phyloP scores from a whole-genome alignment of 164 flowering plant species.

The Euptelea pleiosperma region DNA sequence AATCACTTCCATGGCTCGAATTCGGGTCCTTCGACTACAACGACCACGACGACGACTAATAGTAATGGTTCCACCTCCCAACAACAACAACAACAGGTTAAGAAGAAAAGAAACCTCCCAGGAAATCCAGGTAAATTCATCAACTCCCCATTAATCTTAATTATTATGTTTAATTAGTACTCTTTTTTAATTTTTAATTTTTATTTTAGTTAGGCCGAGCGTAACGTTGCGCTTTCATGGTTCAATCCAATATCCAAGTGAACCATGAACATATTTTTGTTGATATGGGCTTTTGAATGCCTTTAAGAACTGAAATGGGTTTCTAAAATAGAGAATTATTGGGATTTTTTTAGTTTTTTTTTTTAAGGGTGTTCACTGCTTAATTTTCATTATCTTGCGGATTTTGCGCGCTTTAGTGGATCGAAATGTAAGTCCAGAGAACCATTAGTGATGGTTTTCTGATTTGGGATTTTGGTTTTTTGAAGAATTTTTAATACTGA shows the following conservation, averaged over 20 bases:
- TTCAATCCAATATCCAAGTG: slow-evolving; percentile 2
- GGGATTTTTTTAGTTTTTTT: too few relatives aligned
- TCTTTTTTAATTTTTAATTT: background rate
- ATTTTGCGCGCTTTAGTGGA: background rate
- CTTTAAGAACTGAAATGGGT: too few relatives aligned
- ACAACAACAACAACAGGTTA: slow-evolving; percentile 26
- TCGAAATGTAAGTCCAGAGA: background rate
- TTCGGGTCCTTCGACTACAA: slow-evolving; percentile 19
- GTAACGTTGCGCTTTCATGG: too few relatives aligned
- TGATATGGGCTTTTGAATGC: too few relatives aligned
- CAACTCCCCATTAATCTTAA: background rate
- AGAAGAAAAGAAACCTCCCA: slow-evolving; percentile 71
- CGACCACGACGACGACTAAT: too few relatives aligned
- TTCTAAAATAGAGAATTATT: too few relatives aligned
- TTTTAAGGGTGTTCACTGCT: background rate
- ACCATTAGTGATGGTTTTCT: background rate
- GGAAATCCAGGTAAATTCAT: slow-evolving; percentile 70
- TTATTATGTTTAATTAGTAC: background rate
- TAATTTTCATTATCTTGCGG: background rate
- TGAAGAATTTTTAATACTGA: background rate
- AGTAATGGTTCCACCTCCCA: slow-evolving; percentile 38
- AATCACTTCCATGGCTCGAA: slow-evolving; percentile 28
- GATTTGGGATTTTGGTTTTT: background rate
- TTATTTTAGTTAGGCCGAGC: too few relatives aligned
- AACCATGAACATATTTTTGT: background rate